These are phyloP conservation scores for Sordariomycetes sp. DNA, from an alignment of 2,329 filamentous ascomycete species.

Conservation along the genomic window DNA sequence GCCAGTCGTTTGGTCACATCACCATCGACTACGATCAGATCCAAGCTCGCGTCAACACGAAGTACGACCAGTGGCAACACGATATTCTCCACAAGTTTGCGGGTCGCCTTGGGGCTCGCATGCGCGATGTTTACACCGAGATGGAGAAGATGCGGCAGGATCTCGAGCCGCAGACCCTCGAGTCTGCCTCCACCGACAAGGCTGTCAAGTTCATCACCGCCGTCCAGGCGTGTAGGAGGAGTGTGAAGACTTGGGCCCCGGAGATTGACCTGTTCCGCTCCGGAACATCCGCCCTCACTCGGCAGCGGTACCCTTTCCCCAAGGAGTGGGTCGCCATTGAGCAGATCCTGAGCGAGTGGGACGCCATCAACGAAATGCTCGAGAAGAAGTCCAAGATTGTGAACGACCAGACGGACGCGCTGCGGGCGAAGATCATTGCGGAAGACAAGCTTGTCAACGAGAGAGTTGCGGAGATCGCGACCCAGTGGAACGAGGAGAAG, in stretches of 20 bases:
- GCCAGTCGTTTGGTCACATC: conserved; percentile 84
- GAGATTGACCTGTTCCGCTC: conserved; percentile 95
- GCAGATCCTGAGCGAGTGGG: conserved; percentile 94
- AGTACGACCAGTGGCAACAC: conserved; percentile 99
- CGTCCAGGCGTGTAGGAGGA: conserved; percentile 90
- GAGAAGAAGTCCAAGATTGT: conserved; percentile 90
- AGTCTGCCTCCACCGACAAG: conserved; percentile 90
- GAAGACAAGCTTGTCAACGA: conserved; percentile 87
- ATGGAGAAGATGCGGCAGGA: conserved; percentile 85
- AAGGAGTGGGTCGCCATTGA: conserved; percentile 92
- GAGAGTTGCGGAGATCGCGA: conserved; percentile 75
- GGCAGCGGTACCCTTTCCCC: conserved; percentile 89
- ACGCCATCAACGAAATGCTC: conserved; percentile 82
- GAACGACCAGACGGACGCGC: conserved; percentile 87
- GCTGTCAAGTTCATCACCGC: conserved; percentile 98
- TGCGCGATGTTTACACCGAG: conserved; percentile 86
- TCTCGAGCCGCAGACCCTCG: conserved; percentile 82
- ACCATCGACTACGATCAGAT: conserved; percentile 98
- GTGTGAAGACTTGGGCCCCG: conserved; percentile 87
- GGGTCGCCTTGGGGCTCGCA: conserved; percentile 73
- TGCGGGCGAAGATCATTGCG: conserved; percentile 87
- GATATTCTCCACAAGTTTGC: conserved; percentile 94
- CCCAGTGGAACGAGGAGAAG: conserved; percentile 92
- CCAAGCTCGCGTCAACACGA: conserved; percentile 95
- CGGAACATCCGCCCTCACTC: conserved; percentile 81